Evolutionary conservation across 805 yeast genomes (phyloP).

Genomic region (Schizosaccharomyces octosporus): DNA sequence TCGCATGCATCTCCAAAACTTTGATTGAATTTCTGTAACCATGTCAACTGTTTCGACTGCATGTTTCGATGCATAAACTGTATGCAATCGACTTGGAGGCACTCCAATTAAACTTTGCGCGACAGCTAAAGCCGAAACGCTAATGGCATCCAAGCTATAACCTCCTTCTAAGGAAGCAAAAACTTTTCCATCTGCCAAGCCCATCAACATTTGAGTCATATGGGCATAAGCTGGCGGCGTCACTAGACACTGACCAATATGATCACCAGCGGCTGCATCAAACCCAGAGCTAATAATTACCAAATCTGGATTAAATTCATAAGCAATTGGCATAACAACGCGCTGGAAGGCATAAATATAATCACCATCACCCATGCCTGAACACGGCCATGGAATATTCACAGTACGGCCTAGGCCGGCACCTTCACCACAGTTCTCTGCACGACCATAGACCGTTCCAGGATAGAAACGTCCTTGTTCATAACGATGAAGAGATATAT

Average conservation of each 20-base stretch:
- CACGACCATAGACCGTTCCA: conserved; percentile 67
- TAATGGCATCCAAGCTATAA: conserved; percentile 73
- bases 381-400: conserved; percentile 80
- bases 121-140: conserved; percentile 74
- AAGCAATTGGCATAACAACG: conserved; percentile 65
- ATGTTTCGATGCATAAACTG: conserved; percentile 43
- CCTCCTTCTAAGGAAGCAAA: conserved; percentile 92
- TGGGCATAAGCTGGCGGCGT: conserved; percentile 90
- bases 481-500: conserved; percentile 76
- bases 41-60: conserved; percentile 61
- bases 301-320: conserved; percentile 78
- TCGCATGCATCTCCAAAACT: conserved; percentile 58
- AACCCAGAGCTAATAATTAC: conserved; percentile 87
- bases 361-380: conserved; percentile 89
- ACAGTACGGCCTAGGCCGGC: conserved; percentile 68
- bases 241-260: conserved; percentile 87
- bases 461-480: conserved; percentile 87
- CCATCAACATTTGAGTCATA: conserved; percentile 78
- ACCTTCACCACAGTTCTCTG: conserved; percentile 62
- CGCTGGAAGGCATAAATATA: conserved; percentile 74
- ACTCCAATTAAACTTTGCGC: conserved; percentile 81
- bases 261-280: conserved; percentile 96
- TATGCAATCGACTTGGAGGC: conserved; percentile 58
- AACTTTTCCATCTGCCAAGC: conserved; percentile 66
- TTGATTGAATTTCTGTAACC: conserved; percentile 56